Evolutionary conservation across 371 early-diverging fungal genomes (phyloP).

Genomic region (Mortierella sp.): DNA sequence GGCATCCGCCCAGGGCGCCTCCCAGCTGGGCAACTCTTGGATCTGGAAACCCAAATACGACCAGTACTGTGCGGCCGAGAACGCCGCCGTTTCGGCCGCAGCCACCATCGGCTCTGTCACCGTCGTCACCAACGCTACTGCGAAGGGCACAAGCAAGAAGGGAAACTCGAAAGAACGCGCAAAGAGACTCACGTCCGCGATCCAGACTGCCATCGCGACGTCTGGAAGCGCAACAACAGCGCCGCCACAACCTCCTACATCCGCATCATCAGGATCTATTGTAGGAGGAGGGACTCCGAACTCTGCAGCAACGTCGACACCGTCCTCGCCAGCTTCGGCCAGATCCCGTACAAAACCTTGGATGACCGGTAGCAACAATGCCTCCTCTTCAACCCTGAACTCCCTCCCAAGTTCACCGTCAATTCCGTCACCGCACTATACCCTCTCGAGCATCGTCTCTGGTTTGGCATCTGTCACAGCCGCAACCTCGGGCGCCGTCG

Average conservation of each 20-base stretch:
- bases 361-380: not conserved
- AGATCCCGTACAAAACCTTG: not conserved
- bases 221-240: not conserved
- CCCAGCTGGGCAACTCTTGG: slow-evolving; percentile 91
- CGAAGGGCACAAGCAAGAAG: not conserved
- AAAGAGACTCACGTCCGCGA: slow-evolving; percentile 12
- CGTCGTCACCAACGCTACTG: slow-evolving; percentile 5
- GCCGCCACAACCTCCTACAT: not conserved
- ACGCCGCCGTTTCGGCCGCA: slow-evolving; percentile 17
- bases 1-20: slow-evolving; percentile 86
- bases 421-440: not conserved
- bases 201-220: slow-evolving; percentile 1
- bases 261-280: not conserved
- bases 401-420: not conserved
- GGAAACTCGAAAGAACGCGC: not conserved
- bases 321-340: not conserved
- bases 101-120: not conserved
- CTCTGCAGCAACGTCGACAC: not conserved
- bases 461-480: not conserved
- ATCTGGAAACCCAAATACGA: slow-evolving; percentile 92
- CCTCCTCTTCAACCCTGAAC: not conserved
- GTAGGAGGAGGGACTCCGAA: not conserved
- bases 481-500: not conserved
- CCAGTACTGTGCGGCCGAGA: slow-evolving; percentile 50
- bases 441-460: not conserved